These are phyloP conservation scores for Thyridium curvatum DNA, from an alignment of 2,329 filamentous ascomycete species.

Conservation along the genomic window DNA sequence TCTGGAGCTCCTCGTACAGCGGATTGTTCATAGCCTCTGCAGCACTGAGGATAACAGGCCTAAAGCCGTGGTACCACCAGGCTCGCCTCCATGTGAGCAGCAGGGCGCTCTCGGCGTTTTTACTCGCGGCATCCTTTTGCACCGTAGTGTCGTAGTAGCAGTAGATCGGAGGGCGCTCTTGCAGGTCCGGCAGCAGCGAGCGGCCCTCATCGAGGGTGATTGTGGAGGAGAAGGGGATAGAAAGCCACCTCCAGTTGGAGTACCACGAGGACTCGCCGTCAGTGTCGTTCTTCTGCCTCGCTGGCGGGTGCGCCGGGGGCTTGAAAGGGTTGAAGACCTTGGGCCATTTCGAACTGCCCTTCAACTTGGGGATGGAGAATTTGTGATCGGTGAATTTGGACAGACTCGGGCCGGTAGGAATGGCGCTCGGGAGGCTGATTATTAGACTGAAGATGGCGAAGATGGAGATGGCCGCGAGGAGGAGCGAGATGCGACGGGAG, in stretches of 20 bases:
- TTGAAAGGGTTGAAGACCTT: constrained; percentile 60
- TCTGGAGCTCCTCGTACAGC: constrained; percentile 65
- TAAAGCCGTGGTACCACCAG: constrained; percentile 94
- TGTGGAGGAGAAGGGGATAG: constrained; percentile 74
- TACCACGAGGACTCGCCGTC: constrained; percentile 79
- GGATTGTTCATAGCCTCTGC: constrained; percentile 81
- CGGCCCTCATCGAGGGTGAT: constrained; percentile 76
- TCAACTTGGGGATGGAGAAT: constrained; percentile 41
- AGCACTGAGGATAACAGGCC: constrained; percentile 71
- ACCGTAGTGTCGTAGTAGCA: constrained; percentile 78
- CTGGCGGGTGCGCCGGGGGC: constrained; percentile 63
- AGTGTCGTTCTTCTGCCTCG: constrained; percentile 71
- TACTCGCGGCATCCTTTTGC: constrained; percentile 55
- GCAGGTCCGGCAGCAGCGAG: constrained; percentile 73
- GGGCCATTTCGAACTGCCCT: constrained; percentile 32
- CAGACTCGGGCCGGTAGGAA: constrained; percentile 42
- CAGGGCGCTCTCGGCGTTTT: constrained; percentile 70
- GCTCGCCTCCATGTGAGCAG: constrained; percentile 84
- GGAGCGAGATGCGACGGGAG: constrained; percentile 44
- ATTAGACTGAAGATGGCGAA: constrained; percentile 49
- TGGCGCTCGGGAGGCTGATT: constrained; percentile 40
- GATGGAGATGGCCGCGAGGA: constrained; percentile 43
- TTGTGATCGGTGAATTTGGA: constrained; percentile 43
- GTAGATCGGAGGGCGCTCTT: constrained; percentile 68
- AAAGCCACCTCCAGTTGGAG: constrained; percentile 83